A percentile compares a stretch with the other conserved stretches of the same genome.
Evolutionary conservation across 2,329 filamentous ascomycete species (phyloP).

Genomic region (Xylariaceae sp.): DNA sequence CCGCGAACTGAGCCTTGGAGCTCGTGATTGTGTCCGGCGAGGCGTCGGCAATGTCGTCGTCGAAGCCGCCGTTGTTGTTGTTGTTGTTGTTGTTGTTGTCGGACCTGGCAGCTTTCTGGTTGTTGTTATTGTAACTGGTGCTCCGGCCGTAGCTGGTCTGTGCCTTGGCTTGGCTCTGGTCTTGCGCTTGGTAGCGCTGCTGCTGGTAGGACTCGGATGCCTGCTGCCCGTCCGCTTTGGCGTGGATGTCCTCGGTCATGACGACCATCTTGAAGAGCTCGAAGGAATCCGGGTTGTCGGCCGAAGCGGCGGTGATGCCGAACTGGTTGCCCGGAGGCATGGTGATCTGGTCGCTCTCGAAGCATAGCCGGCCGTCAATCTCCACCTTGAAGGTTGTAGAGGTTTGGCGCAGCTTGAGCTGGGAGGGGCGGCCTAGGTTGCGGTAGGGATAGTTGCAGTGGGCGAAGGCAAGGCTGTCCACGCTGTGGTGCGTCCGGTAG

Average conservation of each 20-base stretch:
- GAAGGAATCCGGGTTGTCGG: slow-evolving; percentile 89
- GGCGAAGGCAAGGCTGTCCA: slow-evolving; percentile 85
- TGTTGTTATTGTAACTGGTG: slow-evolving; percentile 5
- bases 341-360: slow-evolving; percentile 72
- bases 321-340: slow-evolving; percentile 79
- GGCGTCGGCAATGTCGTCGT: slow-evolving; percentile 42
- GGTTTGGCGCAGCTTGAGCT: slow-evolving; percentile 67
- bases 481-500: slow-evolving; percentile 67
- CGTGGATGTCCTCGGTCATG: slow-evolving; percentile 47
- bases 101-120: not conserved
- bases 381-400: slow-evolving; percentile 65
- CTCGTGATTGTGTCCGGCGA: slow-evolving; percentile 43
- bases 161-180: slow-evolving; percentile 27
- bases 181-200: slow-evolving; percentile 29
- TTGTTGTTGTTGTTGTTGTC: slow-evolving; percentile 16
- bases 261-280: slow-evolving; percentile 85
- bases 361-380: slow-evolving; percentile 76
- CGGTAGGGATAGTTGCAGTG: slow-evolving; percentile 89
- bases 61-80: slow-evolving; percentile 30
- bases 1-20: slow-evolving; percentile 64
- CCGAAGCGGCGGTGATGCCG: slow-evolving; percentile 80
- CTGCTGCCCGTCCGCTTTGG: slow-evolving; percentile 26
- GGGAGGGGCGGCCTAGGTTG: slow-evolving; percentile 79
- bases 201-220: slow-evolving; percentile 20
- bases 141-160: slow-evolving; percentile 25